Base-by-base conservation (phyloP, 371 early-diverging fungal genomes). In the Syncephalastrum monosporum region DNA sequence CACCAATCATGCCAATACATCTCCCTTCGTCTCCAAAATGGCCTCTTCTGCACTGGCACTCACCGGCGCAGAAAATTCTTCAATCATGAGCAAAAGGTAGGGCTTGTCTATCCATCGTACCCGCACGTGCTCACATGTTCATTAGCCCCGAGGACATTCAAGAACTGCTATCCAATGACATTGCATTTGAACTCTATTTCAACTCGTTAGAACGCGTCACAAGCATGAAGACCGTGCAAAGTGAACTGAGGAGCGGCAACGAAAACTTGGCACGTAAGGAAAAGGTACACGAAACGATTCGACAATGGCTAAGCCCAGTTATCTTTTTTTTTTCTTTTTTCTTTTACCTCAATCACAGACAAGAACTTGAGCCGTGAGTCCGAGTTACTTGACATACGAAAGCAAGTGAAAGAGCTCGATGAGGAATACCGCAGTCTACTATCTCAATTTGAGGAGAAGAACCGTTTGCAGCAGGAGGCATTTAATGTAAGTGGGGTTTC, bases 161-260 rank as follows among this genome's bases (percentile, higher is more conserved):
- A 38, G 83, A 84, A 45, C 56, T 82, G 5, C 55, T 82, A 43
- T 60, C 72, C 5, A 79, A 73, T 50, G 80, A 81, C 42, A 61
- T 71, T 21, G 82, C 82, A n/a, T 84, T 82, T 48, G 79, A 82
- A 5, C 55, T 81, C 44, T 84, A 79, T 62, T 75, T 84, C 55
- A 67, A 82, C 53, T 70, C 76, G 1, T 53, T 82, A 5, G 81
- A 84, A 3, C 68, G 76, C 33, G 79, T 84, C n/a, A 65, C 72
- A 48, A 74, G 75, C 41, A 62, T 74, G 49, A 77, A 80, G 51
- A 75, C 77, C 0, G 74, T 82, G 24, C 79, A 81, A 61, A 72
- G 75, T 46, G 85, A 82, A 17, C 63, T 79, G 45, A 68, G 79
- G 68, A 74, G 71, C 46, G 85, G 82, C 44, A 84, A 84, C 41